Conservation (phyloP, 345 rosid species). For the Microthlaspi erraticum region DNA sequence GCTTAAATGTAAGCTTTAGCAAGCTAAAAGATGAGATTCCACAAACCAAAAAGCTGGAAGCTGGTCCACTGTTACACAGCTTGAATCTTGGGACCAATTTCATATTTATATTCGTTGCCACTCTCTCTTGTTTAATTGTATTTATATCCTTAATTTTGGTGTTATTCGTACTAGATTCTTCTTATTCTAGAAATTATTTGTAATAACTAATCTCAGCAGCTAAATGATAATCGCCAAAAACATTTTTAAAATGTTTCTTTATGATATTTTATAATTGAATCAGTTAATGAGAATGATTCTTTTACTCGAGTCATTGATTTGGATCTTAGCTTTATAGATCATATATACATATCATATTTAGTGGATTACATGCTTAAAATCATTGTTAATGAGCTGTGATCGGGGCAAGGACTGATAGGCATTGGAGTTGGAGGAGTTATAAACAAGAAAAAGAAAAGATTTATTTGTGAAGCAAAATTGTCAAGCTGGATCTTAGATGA, state of each 20-base stretch:
- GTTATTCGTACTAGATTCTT: neutral
- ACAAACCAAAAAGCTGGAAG: constrained; percentile 31
- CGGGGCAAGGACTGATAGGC: neutral
- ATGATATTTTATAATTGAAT: neutral
- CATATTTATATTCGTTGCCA: constrained; percentile 33
- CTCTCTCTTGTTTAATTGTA: constrained; percentile 15
- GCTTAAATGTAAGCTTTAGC: constrained; percentile 41
- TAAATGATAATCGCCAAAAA: neutral
- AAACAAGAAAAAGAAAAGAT: constrained; percentile 12
- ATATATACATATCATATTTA: neutral
- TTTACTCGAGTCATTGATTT: constrained; percentile 8
- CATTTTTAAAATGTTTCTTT: neutral
- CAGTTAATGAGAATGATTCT: constrained; percentile 8
- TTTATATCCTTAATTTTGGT: neutral
- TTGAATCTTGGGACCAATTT: constrained; percentile 46
- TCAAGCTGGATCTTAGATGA: constrained; percentile 47
- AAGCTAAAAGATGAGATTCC: constrained; percentile 43
- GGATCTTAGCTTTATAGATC: neutral
- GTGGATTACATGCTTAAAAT: neutral
- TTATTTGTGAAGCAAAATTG: constrained; percentile 35
- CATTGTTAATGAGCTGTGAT: constrained; percentile 6
- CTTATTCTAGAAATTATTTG: neutral
- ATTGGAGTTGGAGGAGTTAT: constrained; percentile 21
- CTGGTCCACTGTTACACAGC: constrained; percentile 44
- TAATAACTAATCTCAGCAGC: neutral